A percentile compares a stretch with the other conserved stretches of the same genome.
These are phyloP conservation scores for Mycena chlorophos DNA, from an alignment of 768 basidiomycete species.

Conservation along the genomic window DNA sequence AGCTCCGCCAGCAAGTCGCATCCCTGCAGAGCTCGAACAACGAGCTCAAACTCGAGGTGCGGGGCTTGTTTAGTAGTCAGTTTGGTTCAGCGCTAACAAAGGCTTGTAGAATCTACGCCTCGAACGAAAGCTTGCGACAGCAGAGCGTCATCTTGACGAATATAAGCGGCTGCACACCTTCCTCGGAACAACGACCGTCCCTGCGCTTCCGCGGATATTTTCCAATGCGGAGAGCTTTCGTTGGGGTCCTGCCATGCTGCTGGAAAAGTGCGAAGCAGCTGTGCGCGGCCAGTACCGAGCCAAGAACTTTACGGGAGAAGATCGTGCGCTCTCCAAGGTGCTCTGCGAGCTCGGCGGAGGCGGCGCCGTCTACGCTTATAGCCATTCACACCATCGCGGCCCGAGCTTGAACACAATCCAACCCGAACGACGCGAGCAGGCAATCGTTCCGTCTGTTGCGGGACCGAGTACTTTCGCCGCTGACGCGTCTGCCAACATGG, in stretches of 20 bases:
- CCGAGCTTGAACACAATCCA: constrained; percentile 24
- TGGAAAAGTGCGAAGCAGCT: constrained; percentile 18
- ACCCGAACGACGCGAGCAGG: constrained; percentile 6
- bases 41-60: neutral
- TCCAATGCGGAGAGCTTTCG: constrained; percentile 15
- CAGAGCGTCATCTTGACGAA: neutral
- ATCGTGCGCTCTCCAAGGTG: constrained; percentile 27
- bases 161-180: constrained; percentile 10
- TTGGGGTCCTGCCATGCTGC: constrained; percentile 21
- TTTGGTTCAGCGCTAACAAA: neutral
- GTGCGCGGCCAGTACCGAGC: constrained; percentile 24
- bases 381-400: constrained; percentile 26
- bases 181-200: constrained; percentile 24
- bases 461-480: constrained; percentile 12
- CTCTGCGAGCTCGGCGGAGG: constrained; percentile 32
- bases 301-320: constrained; percentile 21
- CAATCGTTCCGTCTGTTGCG: constrained; percentile 16
- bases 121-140: neutral
- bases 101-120: neutral
- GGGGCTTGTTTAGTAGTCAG: neutral
- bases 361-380: constrained; percentile 30
- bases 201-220: constrained; percentile 29
- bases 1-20: neutral
- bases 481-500: constrained; percentile 30
- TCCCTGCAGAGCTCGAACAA: neutral